Evolutionary conservation across 192 early-diverging fungal species (phyloP).

Genomic region (Backusella tuberculispora): DNA sequence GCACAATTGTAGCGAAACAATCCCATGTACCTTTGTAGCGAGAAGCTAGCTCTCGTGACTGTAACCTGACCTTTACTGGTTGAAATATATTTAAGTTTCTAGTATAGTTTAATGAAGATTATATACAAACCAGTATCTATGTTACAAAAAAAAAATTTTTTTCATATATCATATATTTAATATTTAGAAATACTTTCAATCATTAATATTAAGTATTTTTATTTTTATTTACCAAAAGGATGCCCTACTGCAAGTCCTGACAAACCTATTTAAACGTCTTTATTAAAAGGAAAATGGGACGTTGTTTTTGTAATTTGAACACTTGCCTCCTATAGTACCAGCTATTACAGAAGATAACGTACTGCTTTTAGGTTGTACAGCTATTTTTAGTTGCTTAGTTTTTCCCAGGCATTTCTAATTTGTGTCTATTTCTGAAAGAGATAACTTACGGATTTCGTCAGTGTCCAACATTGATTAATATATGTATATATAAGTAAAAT

Average conservation of each 20-base stretch:
- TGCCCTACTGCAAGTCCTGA: slow-evolving; percentile 63
- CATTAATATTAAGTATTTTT: background rate
- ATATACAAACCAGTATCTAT: slow-evolving; percentile 35
- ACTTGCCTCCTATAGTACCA: slow-evolving; percentile 35
- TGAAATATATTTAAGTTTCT: background rate
- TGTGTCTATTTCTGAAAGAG: background rate
- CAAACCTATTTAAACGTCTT: slow-evolving; percentile 42
- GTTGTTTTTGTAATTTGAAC: background rate
- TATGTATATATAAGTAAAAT: background rate
- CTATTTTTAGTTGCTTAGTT: slow-evolving; percentile 20
- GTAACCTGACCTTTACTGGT: slow-evolving; percentile 60
- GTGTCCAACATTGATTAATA: slow-evolving; percentile 33
- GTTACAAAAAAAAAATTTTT: background rate
- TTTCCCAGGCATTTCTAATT: background rate
- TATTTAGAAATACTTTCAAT: background rate
- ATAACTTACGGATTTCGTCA: slow-evolving; percentile 43
- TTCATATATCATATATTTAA: background rate
- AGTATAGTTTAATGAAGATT: background rate
- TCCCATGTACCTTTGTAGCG: slow-evolving; percentile 62
- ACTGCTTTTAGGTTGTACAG: slow-evolving; percentile 25
- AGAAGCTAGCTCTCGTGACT: slow-evolving; percentile 53
- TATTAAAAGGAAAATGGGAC: background rate
- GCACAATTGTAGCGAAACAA: slow-evolving; percentile 56
- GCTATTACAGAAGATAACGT: slow-evolving; percentile 34
- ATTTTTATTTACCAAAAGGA: slow-evolving; percentile 55